These are phyloP conservation scores for Protomyces lactucae-debilis DNA, from an alignment of 1,139 yeast genomes.

Conservation along the genomic window DNA sequence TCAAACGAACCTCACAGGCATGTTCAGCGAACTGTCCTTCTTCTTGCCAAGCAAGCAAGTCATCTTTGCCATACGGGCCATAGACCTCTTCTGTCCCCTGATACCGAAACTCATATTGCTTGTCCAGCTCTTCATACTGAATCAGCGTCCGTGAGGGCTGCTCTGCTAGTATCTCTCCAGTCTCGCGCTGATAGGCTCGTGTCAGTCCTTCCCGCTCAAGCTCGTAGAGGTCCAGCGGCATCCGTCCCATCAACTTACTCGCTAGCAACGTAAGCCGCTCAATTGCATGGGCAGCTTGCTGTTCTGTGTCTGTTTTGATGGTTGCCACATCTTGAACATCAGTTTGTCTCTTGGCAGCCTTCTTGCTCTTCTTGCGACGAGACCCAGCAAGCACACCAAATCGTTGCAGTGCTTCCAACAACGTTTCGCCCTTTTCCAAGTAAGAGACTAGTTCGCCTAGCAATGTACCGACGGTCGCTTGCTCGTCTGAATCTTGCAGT, in stretches of 20 bases:
- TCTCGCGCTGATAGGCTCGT: constrained; percentile 49
- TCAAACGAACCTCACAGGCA: background rate
- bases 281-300: constrained; percentile 39
- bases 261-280: constrained; percentile 50
- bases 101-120: constrained; percentile 63
- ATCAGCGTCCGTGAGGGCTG: constrained; percentile 28
- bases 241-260: constrained; percentile 45
- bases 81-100: constrained; percentile 46
- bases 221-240: constrained; percentile 50
- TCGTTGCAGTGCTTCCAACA: constrained; percentile 57
- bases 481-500: constrained; percentile 20
- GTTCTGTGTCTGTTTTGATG: constrained; percentile 31
- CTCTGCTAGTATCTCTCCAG: constrained; percentile 45
- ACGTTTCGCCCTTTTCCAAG: constrained; percentile 59
- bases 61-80: constrained; percentile 56
- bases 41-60: constrained; percentile 58
- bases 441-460: constrained; percentile 41
- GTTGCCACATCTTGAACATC: background rate
- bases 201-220: constrained; percentile 55
- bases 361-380: constrained; percentile 35
- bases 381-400: constrained; percentile 35
- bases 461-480: constrained; percentile 19
- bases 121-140: constrained; percentile 21
- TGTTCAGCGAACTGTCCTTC: constrained; percentile 46
- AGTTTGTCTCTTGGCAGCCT: constrained; percentile 22